Conservation (phyloP, 306 rosid genomes). For the Cyamopsis tetragonoloba region DNA sequence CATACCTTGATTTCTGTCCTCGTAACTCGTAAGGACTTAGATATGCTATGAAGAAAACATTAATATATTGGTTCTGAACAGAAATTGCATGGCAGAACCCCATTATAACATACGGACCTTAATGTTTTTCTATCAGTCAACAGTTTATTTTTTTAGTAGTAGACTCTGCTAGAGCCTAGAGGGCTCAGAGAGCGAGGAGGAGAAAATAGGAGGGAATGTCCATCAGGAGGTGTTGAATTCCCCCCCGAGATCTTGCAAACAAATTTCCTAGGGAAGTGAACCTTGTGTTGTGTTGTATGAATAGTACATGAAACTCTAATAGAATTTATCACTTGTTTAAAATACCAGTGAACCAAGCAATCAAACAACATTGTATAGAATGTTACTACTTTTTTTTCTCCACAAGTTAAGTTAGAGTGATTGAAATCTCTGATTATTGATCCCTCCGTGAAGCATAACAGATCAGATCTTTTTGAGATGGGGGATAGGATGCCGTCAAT, state of each 20-base stretch:
- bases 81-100: neutral
- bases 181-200: no score
- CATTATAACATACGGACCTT: neutral
- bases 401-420: neutral
- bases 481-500: neutral
- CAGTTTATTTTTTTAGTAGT: neutral
- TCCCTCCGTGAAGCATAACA: conserved; percentile 1
- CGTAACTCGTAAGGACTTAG: neutral
- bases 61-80: neutral
- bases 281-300: neutral
- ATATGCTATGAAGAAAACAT: neutral
- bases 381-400: no score
- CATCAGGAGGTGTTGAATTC: neutral
- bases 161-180: neutral
- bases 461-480: neutral
- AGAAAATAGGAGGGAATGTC: neutral
- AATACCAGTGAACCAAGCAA: neutral
- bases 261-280: neutral
- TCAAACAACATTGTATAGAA: neutral
- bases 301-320: neutral
- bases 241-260: neutral
- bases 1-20: conserved; percentile 13
- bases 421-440: neutral
- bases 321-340: neutral
- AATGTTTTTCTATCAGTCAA: neutral